Conservation (phyloP, 2,329 filamentous ascomycete genomes). For the Podosphaera xanthii region DNA sequence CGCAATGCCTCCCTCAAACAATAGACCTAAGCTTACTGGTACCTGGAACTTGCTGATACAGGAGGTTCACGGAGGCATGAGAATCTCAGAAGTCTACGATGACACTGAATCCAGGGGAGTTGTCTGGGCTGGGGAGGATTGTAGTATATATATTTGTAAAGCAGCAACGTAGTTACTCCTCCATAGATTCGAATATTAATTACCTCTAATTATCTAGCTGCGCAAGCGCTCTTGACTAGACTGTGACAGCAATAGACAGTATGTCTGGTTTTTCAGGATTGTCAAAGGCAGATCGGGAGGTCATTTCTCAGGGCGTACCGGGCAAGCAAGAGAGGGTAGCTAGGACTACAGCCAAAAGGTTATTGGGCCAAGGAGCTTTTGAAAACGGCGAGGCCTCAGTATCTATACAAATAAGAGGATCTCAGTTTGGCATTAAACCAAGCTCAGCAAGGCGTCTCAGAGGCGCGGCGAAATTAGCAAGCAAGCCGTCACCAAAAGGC, state of each 20-base stretch:
- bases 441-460: not conserved
- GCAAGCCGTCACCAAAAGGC: not conserved
- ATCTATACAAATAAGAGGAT: not conserved
- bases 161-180: too few relatives aligned
- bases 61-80: too few relatives aligned
- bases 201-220: too few relatives aligned
- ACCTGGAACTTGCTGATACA: too few relatives aligned
- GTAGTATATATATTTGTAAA: too few relatives aligned
- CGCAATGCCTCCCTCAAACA: too few relatives aligned
- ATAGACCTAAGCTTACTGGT: too few relatives aligned
- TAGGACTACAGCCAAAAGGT: not conserved
- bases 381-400: not conserved
- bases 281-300: not conserved
- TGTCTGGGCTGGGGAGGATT: too few relatives aligned
- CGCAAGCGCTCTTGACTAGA: too few relatives aligned
- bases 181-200: too few relatives aligned
- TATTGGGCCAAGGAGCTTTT: not conserved
- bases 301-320: not conserved
- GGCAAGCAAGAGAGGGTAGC: not conserved
- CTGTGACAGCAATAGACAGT: not conserved
- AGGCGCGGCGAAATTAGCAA: not conserved
- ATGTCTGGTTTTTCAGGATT: not conserved
- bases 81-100: too few relatives aligned
- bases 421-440: not conserved
- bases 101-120: too few relatives aligned